Base-by-base conservation (phyloP, 441 rosid species). In the Manihot esculenta region DNA sequence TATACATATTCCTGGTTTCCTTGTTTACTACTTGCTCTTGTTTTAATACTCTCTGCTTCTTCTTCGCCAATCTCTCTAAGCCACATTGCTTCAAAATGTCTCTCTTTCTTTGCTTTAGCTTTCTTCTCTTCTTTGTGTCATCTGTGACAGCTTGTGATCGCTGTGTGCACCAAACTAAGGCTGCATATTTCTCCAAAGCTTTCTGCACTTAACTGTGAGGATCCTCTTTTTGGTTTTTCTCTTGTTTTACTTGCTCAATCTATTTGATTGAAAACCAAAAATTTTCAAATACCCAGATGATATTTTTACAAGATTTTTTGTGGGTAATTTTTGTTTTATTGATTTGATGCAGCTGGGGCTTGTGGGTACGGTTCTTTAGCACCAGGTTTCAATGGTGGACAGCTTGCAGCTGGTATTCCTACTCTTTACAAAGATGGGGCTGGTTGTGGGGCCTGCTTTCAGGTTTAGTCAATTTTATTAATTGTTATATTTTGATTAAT, bases 401-500 rank as follows among this genome's bases (percentile, higher is more conserved):
- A 83, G 70, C 76, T 93, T 18, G 97, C 98, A 0, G 94, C 89
- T 55, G 93, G 75, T 65, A 77, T 80, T 60, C 78, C 97, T 78
- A 81, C 97, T 8, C 78, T 91, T 73, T 91, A 75, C 85, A 91
- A 89, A 78, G 81, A 86, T 50, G 98, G 98, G 4, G 91, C 87
- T 64, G 94, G 91, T 11, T 93, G 98, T 33, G 98, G 98, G 20
- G 89, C 97, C 66, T 93, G 98, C 75, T 91, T 91, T 73, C 92
- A 91, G 88, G 92, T 87, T 20, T 2, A 26, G 12, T 7, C 4
- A 10, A 1, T 2, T 57, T n/a, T 10, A 5, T 10, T 14, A 0
- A 27, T 49, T 27, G 0, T 17, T 10, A 5, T n/a, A n/a, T 53
- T 27, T 30, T 2, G 24, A 8, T 44, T 44, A 1, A 11, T 42